Base-by-base conservation (phyloP, 345 rosid species). In the Aquilaria sinensis region DNA sequence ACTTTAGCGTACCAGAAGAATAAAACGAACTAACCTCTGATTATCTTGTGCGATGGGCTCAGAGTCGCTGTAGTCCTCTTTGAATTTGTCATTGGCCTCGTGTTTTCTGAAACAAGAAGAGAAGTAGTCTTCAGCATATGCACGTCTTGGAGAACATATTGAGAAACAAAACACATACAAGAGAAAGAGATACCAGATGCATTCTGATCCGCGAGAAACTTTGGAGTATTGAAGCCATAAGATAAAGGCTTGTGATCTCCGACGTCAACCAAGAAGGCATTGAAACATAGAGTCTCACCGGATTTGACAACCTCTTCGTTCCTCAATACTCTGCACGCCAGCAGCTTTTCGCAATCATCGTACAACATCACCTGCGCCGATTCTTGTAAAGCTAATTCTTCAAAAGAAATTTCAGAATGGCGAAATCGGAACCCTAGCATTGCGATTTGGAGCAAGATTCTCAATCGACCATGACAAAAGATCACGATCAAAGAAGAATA, bases 291-390 rank as follows among this genome's bases (percentile, higher is more conserved):
- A 2, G 87, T 63, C 67, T 85, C 84, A 10, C 81, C 83, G 4
- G 84, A 68, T 47, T 69, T 53, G 48, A 90, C 84, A 50, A 68
- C 71, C 72, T 90, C 92, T 2, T 72, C 88, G 4, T 71, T 76
- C 71, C 79, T 83, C 69, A 88, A 59, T 55, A 88, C 77, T 76
- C 79, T 90, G 70, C 89, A 82, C 63, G 85, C 99, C 56, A 90
- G 72, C 53, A 86, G 72, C 77, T 80, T 86, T 46, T 85, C 83
- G 16, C 80, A 75, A 4, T 82, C 95, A 55, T 94, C 97, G 52
- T 80, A 86, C 48, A 90, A 79, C 84, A 69, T 79, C 51, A 82
- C 74, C 97, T 90, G 72, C n/a, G 16, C n/a, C 54, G 23, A 58
- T 58, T 31, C 10, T 32, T 43, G 53, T 46, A 31, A 58, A 53